Conservation (phyloP, 352 stramenopile species). For the Globisporangium mamillatum region DNA sequence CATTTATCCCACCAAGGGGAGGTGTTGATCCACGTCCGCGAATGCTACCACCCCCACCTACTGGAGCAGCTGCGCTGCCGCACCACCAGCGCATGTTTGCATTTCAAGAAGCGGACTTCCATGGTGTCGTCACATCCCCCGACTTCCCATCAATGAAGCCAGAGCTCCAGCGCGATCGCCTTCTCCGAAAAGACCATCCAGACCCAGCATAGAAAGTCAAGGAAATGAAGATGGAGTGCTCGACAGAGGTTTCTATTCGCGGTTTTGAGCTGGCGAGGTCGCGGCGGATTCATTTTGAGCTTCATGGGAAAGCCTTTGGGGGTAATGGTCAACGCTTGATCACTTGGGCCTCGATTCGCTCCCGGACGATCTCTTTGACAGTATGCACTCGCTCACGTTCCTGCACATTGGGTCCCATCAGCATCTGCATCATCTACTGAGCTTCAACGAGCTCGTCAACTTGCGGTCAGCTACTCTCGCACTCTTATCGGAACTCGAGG, state of each 20-base stretch:
- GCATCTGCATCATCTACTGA: too few species aligned
- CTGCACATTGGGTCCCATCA: too few species aligned
- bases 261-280: too few species aligned
- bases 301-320: too few species aligned
- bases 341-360: too few species aligned
- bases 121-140: slow-evolving; percentile 11
- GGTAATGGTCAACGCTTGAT: too few species aligned
- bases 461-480: not conserved
- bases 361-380: too few species aligned
- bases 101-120: slow-evolving; percentile 12
- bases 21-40: not conserved
- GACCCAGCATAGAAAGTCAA: not conserved
- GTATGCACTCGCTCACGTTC: too few species aligned
- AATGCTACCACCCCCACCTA: slow-evolving; percentile 7
- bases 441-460: not conserved
- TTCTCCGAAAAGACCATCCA: slow-evolving; percentile 1
- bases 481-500: not conserved
- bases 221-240: not conserved
- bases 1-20: not conserved
- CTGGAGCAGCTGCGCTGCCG: not conserved
- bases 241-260: not conserved
- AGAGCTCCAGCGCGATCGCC: not conserved
- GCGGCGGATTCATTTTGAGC: too few species aligned
- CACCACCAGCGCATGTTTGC: slow-evolving; percentile 7
- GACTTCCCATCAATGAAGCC: slow-evolving; percentile 1